These are phyloP conservation scores for Leccinum subgranulosum DNA, from an alignment of 768 basidiomycete genomes.

Conservation along the genomic window DNA sequence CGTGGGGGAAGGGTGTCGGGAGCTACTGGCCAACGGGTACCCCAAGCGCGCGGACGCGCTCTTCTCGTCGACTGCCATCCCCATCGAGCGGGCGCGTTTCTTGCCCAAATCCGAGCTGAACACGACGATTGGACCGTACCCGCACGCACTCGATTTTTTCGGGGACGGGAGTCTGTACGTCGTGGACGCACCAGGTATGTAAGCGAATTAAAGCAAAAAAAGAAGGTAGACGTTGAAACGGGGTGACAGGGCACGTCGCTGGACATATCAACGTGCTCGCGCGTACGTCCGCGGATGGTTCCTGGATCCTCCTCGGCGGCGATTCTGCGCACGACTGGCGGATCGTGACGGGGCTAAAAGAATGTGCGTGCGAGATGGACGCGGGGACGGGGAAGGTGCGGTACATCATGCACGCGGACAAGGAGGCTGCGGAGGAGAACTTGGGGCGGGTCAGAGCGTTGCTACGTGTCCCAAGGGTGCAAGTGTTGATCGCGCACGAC, in stretches of 20 bases:
- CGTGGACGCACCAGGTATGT: conserved; percentile 46
- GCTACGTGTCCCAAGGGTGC: conserved; percentile 36
- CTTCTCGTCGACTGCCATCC: conserved; percentile 36
- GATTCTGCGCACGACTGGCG: conserved; percentile 57
- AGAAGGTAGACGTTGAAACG: background rate
- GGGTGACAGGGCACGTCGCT: conserved; percentile 39
- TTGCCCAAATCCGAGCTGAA: conserved; percentile 33
- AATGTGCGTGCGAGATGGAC: conserved; percentile 32
- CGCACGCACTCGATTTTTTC: conserved; percentile 48
- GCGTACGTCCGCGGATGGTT: conserved; percentile 50
- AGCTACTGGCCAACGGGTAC: conserved; percentile 39
- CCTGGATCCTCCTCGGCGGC: conserved; percentile 54
- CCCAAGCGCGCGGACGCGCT: conserved; percentile 37
- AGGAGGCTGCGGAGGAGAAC: conserved; percentile 40
- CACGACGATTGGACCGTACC: conserved; percentile 48
- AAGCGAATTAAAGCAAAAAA: background rate
- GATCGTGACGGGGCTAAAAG: conserved; percentile 43
- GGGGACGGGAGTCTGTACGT: conserved; percentile 59
- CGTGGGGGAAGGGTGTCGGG: conserved; percentile 40
- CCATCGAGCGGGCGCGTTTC: conserved; percentile 38
- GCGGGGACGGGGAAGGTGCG: conserved; percentile 24
- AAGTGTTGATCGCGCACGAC: conserved; percentile 54
- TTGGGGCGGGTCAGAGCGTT: conserved; percentile 40
- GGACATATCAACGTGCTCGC: conserved; percentile 56
- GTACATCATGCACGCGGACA: conserved; percentile 43